These are phyloP conservation scores for Verticillium isaacii DNA, from an alignment of 2,329 filamentous ascomycete species.

Conservation along the genomic window DNA sequence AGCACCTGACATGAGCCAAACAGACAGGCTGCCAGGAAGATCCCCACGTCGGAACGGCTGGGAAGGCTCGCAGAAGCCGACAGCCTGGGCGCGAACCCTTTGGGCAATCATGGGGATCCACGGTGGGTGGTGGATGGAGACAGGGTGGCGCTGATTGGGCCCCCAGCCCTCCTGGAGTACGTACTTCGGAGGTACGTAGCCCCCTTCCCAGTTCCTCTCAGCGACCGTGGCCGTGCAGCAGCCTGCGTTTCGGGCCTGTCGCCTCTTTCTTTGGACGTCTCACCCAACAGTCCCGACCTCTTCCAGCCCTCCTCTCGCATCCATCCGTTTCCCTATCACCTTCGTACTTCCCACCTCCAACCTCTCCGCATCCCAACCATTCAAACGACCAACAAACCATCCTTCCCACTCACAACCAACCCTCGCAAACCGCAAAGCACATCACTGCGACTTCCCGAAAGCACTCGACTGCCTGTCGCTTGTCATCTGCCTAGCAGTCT, in stretches of 20 bases:
- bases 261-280: not conserved
- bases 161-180: not conserved
- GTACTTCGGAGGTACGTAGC: not conserved
- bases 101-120: not conserved
- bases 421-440: not conserved
- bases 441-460: not conserved
- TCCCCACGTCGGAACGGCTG: not conserved
- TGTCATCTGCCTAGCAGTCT: not conserved
- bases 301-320: not conserved
- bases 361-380: not conserved
- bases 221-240: not conserved
- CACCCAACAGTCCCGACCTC: not conserved
- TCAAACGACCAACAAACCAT: not conserved
- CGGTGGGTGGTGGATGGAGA: not conserved
- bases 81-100: not conserved
- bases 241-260: not conserved
- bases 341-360: not conserved
- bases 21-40: not conserved
- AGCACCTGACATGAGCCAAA: not conserved
- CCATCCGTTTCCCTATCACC: not conserved
- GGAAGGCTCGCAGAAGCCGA: no score
- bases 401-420: not conserved
- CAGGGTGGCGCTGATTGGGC: not conserved
- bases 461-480: not conserved
- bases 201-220: no score